Base-by-base conservation (phyloP, 1,139 yeast genomes). In the Candida sojae region DNA sequence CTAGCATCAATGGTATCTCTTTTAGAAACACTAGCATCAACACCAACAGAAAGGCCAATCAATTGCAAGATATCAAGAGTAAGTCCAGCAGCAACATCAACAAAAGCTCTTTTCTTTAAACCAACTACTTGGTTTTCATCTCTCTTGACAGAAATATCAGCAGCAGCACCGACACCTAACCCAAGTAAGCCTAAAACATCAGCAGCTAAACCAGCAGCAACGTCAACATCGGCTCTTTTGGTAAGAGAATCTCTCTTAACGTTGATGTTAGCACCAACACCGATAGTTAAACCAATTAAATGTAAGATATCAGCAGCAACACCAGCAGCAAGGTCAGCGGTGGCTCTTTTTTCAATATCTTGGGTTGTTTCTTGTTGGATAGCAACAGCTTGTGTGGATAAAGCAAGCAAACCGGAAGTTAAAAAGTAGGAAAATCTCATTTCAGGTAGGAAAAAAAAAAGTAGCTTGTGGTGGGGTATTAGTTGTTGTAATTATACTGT, bases 321-420 rank as follows among this genome's bases (percentile, higher is more conserved):
- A 26, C n/a, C 17, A 39, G 36, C 40, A 21, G 40, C 43, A 9
- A 44, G 8, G 21, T 25, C 41, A 21, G 31, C 36, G 23, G 30
- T 12, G 9, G 41, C 41, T 42, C 46, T 43, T 37, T 43, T 43
- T 13, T 21, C 42, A 38, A 28, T 34, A 17, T 35, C 44, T n/a
- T 25, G 12, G 25, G 8, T 28, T 6, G 13, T 12, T 17, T 37
- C 38, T 31, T 23, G 46, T 31, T 23, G 36, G 8, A 43, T 43
- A 32, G 26, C 40, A 31, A 41, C 41, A 38, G 46, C 46, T 37
- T 43, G 42, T 25, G 46, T 31, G 25, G 42, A 37, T 32, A 43
- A 37, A 38, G 42, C 46, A 28, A 37, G 37, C 31, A 38, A 38
- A 37, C 38, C 46, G 9, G 32, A 25, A 12, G 42, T 12, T 13